Percentiles rank a stretch among this genome's conserved stretches.
phyloP scores from a whole-genome alignment of 2,329 filamentous ascomycete genomes.

The Chalaropsis ovoidea region DNA sequence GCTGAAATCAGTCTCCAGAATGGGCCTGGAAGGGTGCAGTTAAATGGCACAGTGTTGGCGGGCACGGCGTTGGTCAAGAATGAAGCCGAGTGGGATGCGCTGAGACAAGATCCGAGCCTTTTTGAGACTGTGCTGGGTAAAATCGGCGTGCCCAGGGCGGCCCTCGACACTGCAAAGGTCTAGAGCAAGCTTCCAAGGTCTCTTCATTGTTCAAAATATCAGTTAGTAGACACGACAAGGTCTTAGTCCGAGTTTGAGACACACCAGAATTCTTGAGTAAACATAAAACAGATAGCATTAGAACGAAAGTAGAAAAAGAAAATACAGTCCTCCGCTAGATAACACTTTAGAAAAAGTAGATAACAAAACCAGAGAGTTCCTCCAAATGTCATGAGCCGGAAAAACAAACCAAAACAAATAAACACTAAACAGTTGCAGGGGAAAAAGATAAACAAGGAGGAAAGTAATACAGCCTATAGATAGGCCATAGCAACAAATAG shows the following conservation, averaged over 20 bases:
- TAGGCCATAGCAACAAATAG: neutral
- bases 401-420: neutral
- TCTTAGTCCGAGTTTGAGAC: too few relatives aligned
- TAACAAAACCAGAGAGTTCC: neutral
- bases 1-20: conserved; percentile 29
- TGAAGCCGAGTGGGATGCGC: conserved; percentile 46
- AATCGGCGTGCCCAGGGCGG: conserved; percentile 30
- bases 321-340: neutral
- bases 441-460: neutral
- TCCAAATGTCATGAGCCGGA: neutral
- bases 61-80: conserved; percentile 55
- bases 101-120: conserved; percentile 34
- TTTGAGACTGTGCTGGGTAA: conserved; percentile 26
- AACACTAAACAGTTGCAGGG: neutral
- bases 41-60: conserved; percentile 55
- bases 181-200: too few relatives aligned
- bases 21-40: conserved; percentile 37
- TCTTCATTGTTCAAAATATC: too few relatives aligned
- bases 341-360: conserved; percentile 5
- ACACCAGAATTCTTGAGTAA: too few relatives aligned
- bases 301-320: conserved; percentile 1
- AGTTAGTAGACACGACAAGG: too few relatives aligned
- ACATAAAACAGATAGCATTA: neutral
- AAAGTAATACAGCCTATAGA: neutral
- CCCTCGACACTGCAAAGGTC: neutral